Evolutionary conservation across 148 eudicot species (phyloP), one percentile per base, ranked within the genome.

Genomic region (Polygonum maritimum): DNA sequence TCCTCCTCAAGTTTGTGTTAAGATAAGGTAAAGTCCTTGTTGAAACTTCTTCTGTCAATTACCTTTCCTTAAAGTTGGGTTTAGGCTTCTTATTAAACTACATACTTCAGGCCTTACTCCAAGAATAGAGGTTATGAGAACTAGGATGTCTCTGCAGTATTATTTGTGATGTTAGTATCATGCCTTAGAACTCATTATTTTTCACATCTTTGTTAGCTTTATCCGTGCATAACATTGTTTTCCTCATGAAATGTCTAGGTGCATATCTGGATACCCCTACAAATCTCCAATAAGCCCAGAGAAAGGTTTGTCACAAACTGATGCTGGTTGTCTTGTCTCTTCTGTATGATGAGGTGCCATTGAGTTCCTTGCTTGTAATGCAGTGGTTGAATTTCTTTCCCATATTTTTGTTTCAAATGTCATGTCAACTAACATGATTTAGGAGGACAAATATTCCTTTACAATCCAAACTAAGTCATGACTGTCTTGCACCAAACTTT

Each of bases 121-220:
- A 92, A 90, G 88, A 94, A 92, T 85, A 85, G 94, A 44, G 97
- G 99, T 39, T 91, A 89, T 51, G 99, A 92, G 78, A 87, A 88
- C 81, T 77, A 82, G 78, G 94, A 95, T 79, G 87, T 95, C 81
- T 91, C 97, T 58, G 99, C 91, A 76, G 76, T 85, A 82, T 89
- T 95, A 81, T 80, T 87, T 55, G 92, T 92, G 82, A 89, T 89
- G 99, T 93, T 77, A 83, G 93, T 75, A 69, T 74, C 62, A 44
- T 41, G 33, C 40, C 26, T 1, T 48, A 72, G 36, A 48, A 41
- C 35, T 72, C 75, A 33, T 26, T 45, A 72, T 60, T 73, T 13
- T 76, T 45, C 39, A 40, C 74, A 58, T 44, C 60, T 81, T 65
- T 22, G 26, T 31, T 69, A 74, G 65, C 39, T 72, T 51, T 44